phyloP scores from a whole-genome alignment of 2,329 filamentous ascomycete genomes.

The Colletotrichum scovillei region DNA sequence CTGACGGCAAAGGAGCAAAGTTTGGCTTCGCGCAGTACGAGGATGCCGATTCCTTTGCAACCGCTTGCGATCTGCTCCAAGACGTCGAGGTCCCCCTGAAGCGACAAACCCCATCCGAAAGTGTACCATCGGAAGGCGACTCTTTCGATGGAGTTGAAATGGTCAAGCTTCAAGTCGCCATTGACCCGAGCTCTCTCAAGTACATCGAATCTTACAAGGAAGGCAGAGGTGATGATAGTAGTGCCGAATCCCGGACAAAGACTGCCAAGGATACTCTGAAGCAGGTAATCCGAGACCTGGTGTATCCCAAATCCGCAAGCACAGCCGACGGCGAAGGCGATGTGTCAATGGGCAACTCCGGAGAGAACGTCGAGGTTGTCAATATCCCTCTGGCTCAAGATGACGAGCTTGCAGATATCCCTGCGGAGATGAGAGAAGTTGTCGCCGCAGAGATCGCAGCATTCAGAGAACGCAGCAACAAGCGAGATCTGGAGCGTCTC shows the following conservation, averaged over 20 bases:
- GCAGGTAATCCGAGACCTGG: slow-evolving; percentile 76
- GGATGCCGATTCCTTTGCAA: slow-evolving; percentile 86
- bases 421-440: slow-evolving; percentile 93
- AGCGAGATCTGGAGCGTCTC: slow-evolving; percentile 87
- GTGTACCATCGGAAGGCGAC: slow-evolving; percentile 52
- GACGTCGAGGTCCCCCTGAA: slow-evolving; percentile 85
- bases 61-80: slow-evolving; percentile 85
- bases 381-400: slow-evolving; percentile 90
- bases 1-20: slow-evolving; percentile 82
- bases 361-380: slow-evolving; percentile 82
- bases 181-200: slow-evolving; percentile 85
- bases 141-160: slow-evolving; percentile 72
- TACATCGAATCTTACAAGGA: slow-evolving; percentile 88
- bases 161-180: slow-evolving; percentile 75
- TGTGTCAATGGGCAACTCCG: slow-evolving; percentile 74
- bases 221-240: slow-evolving; percentile 71
- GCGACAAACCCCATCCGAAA: slow-evolving; percentile 70
- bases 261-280: slow-evolving; percentile 76
- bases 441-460: slow-evolving; percentile 94
- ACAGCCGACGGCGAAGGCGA: slow-evolving; percentile 74
- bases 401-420: slow-evolving; percentile 95
- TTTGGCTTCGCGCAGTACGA: slow-evolving; percentile 98
- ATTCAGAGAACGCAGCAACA: slow-evolving; percentile 91
- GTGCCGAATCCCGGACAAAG: slow-evolving; percentile 75
- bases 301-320: slow-evolving; percentile 69